Percentiles rank a stretch among this genome's conserved stretches.
phyloP scores from a whole-genome alignment of 108 stramenopile species.

The Parietichytrium sp. region DNA sequence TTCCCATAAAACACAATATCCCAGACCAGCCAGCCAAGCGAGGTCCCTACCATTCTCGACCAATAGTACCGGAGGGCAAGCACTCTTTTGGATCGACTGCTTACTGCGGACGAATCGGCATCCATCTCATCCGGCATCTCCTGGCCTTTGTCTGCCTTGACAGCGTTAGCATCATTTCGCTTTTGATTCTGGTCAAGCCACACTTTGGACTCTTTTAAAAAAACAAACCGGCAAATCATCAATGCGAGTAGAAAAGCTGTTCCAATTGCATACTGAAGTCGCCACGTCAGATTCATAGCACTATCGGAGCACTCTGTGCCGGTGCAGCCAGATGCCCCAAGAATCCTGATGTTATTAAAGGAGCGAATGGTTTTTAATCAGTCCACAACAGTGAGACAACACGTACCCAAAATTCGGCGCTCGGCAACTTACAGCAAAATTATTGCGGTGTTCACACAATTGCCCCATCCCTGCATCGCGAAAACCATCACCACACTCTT shows the following conservation, averaged over 20 bases:
- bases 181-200: not conserved
- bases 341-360: not conserved
- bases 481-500: conserved; percentile 52
- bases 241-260: not conserved
- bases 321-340: conserved; percentile 37
- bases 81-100: not conserved
- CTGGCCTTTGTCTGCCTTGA: not conserved
- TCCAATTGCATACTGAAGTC: conserved; percentile 33
- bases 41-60: conserved; percentile 55
- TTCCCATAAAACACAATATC: conserved; percentile 66
- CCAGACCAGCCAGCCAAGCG: conserved; percentile 64
- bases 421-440: not conserved
- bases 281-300: conserved; percentile 36
- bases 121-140: not conserved
- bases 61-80: not conserved
- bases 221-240: not conserved
- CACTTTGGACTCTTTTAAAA: not conserved
- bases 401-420: not conserved
- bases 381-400: not conserved
- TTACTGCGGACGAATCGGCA: not conserved
- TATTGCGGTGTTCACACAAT: conserved; percentile 13
- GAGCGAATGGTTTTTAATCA: conserved; percentile 40
- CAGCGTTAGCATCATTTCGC: not conserved
- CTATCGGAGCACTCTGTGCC: conserved; percentile 37
- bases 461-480: conserved; percentile 62